A percentile compares a stretch with the other conserved stretches of the same genome.
Evolutionary conservation across 2,329 filamentous ascomycete species (phyloP).

Genomic region (Ophiosphaerella herpotricha): DNA sequence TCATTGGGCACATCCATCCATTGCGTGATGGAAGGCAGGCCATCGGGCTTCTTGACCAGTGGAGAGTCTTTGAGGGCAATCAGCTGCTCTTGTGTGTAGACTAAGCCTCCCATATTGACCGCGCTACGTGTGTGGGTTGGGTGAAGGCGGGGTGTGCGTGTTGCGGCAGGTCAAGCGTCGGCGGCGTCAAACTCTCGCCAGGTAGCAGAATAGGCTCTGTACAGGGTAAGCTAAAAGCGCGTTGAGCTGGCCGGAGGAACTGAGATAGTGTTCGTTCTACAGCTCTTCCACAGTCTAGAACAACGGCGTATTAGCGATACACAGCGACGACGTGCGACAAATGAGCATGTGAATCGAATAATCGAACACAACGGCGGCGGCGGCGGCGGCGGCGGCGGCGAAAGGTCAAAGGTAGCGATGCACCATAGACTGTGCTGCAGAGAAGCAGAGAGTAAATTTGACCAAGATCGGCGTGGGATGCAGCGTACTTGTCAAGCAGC

Average conservation of each 20-base stretch:
- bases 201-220: too few species aligned
- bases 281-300: conserved; percentile 2
- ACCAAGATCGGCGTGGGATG: conserved; percentile 28
- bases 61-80: conserved; percentile 79
- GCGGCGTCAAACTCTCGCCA: neutral
- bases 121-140: conserved; percentile 12
- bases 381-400: too few species aligned
- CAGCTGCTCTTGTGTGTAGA: conserved; percentile 77
- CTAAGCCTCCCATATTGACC: conserved; percentile 35
- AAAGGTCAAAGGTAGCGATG: too few species aligned
- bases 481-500: conserved; percentile 28
- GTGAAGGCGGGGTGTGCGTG: conserved; percentile 20
- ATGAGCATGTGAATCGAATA: neutral
- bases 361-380: neutral
- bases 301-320: neutral
- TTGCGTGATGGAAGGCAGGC: conserved; percentile 82
- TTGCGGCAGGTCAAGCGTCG: conserved; percentile 3
- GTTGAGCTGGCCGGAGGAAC: neutral
- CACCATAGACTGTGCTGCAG: neutral
- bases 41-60: conserved; percentile 77
- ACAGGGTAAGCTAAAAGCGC: too few species aligned
- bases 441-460: conserved; percentile 2
- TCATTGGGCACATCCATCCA: conserved; percentile 81
- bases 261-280: conserved; percentile 4
- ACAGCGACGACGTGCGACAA: conserved; percentile 5